These are phyloP conservation scores for Erigeron canadensis DNA, from an alignment of 129 eudicot genomes.

Conservation along the genomic window DNA sequence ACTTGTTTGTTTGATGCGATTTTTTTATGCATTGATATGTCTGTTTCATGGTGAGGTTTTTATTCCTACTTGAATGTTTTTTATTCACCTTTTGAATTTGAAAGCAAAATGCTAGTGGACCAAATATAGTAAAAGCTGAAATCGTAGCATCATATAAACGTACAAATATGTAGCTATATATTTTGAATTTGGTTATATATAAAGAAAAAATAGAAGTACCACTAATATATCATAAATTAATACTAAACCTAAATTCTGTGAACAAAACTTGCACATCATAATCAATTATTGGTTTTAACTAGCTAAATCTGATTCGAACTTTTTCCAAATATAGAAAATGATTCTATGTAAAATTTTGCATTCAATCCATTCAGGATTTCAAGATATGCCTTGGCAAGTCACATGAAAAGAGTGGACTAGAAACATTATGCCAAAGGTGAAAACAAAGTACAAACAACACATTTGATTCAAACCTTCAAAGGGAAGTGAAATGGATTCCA, in stretches of 20 bases:
- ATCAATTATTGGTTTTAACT: background rate
- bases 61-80: background rate
- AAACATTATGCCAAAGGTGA: constrained; percentile 19
- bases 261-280: background rate
- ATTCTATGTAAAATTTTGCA: background rate
- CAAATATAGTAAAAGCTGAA: background rate
- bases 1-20: no score
- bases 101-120: background rate
- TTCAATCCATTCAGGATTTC: background rate
- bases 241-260: background rate
- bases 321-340: background rate
- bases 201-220: no score
- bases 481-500: constrained; percentile 4
- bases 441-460: constrained; percentile 20
- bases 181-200: no score
- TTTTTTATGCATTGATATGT: background rate
- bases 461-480: constrained; percentile 17
- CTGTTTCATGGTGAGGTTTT: background rate
- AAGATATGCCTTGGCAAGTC: constrained; percentile 18
- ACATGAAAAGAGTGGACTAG: constrained; percentile 31
- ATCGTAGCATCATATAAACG: no score
- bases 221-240: no score
- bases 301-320: background rate
- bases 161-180: no score
- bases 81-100: background rate